A percentile compares a stretch with the other conserved stretches of the same genome.
These are phyloP conservation scores for Cunninghamia lanceolata DNA, from an alignment of 75 land plant genomes.

Conservation along the genomic window DNA sequence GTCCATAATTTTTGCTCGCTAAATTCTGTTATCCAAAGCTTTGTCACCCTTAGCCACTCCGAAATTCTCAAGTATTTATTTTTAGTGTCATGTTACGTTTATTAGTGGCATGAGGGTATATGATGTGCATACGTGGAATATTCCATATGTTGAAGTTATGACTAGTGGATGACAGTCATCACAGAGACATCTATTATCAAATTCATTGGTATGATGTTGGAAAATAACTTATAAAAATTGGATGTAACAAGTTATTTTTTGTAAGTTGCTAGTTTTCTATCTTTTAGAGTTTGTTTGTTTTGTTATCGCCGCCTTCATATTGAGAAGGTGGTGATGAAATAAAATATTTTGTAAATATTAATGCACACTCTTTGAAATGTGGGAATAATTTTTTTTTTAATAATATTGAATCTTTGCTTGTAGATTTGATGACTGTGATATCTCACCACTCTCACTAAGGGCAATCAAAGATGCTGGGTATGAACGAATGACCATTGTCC, in stretches of 20 bases:
- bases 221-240: background rate
- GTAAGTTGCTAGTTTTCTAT: background rate
- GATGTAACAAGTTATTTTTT: background rate
- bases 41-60: background rate
- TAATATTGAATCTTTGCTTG: too few species aligned
- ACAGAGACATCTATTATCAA: background rate
- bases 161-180: background rate
- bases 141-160: background rate
- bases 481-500: slow-evolving; percentile 94
- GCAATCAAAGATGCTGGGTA: slow-evolving; percentile 81
- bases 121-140: background rate
- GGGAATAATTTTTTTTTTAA: too few species aligned
- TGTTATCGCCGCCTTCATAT: too few species aligned
- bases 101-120: background rate
- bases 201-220: background rate
- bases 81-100: background rate
- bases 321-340: too few species aligned
- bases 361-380: too few species aligned
- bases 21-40: background rate
- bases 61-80: background rate
- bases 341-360: too few species aligned
- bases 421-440: slow-evolving; percentile 72
- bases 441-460: slow-evolving; percentile 81
- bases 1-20: background rate
- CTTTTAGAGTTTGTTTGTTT: background rate